A percentile compares a stretch with the other conserved stretches of the same genome.
phyloP scores from a whole-genome alignment of 257 asterid genomes.

The Solanum sejunctum region DNA sequence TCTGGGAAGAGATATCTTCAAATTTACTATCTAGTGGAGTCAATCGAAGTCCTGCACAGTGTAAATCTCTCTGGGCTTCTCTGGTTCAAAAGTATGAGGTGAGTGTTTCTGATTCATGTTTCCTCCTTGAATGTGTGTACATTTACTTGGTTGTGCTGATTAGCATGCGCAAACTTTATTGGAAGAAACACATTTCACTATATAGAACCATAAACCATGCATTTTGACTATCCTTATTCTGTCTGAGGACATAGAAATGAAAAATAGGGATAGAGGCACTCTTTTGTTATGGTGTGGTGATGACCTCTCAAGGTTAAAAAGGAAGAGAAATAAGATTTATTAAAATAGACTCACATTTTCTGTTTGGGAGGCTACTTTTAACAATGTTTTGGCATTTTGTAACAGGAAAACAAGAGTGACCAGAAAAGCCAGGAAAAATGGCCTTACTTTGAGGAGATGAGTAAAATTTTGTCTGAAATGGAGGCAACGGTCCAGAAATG shows the following conservation, averaged over 20 bases:
- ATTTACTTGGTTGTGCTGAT: not conserved
- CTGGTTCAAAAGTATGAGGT: conserved; percentile 93
- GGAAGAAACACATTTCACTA: not conserved
- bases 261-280: not conserved
- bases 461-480: conserved; percentile 29
- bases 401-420: conserved; percentile 53
- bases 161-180: not conserved
- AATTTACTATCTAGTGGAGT: conserved; percentile 48
- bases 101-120: conserved; percentile 4
- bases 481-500: conserved; percentile 25
- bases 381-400: not conserved
- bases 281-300: not conserved
- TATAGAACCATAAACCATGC: not conserved
- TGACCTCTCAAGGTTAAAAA: not conserved
- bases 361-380: not conserved
- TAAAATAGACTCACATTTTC: not conserved
- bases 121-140: not conserved
- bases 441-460: conserved; percentile 57
- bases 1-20: conserved; percentile 94
- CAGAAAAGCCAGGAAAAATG: conserved; percentile 27
- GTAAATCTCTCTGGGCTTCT: conserved; percentile 96
- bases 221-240: not conserved
- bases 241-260: not conserved
- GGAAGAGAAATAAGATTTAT: not conserved
- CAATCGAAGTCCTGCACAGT: conserved; percentile 73